Evolutionary conservation across 352 stramenopile genomes (phyloP).

Genomic region (Globisporangium apiculatum): DNA sequence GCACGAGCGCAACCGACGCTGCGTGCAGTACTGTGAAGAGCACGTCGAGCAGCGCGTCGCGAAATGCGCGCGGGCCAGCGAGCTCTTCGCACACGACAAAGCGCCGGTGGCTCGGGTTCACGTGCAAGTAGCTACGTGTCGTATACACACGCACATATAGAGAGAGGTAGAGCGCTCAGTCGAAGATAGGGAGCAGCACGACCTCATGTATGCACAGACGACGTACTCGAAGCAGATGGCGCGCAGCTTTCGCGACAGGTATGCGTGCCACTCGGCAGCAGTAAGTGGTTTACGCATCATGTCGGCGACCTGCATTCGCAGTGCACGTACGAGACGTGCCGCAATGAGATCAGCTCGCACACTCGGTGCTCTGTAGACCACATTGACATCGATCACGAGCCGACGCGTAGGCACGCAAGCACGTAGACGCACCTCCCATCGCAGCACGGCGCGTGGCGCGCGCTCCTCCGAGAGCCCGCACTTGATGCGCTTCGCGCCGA

Average conservation of each 20-base stretch:
- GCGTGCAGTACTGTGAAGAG: conserved; percentile 63
- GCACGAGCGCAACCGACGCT: conserved; percentile 58
- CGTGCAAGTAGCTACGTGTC: conserved; percentile 39
- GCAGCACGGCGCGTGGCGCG: conserved; percentile 50
- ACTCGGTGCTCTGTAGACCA: too few relatives aligned
- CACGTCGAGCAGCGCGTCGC: conserved; percentile 53
- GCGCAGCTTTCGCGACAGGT: conserved; percentile 53
- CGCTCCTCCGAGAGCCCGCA: conserved; percentile 72
- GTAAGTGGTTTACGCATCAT: conserved; percentile 31
- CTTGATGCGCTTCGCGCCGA: conserved; percentile 61
- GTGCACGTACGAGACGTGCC: not conserved
- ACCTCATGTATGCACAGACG: not conserved
- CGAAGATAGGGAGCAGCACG: not conserved
- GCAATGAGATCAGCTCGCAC: not conserved
- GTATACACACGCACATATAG: not conserved
- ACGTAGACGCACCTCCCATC: conserved; percentile 47
- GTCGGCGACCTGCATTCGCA: conserved; percentile 34
- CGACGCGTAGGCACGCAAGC: too few relatives aligned
- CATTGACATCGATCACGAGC: too few relatives aligned
- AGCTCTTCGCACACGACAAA: conserved; percentile 81
- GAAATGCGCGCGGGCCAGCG: conserved; percentile 45
- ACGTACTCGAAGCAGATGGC: conserved; percentile 71
- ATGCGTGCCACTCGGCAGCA: conserved; percentile 32
- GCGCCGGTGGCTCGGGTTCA: conserved; percentile 64
- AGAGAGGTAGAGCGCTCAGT: too few relatives aligned